phyloP scores from a whole-genome alignment of 257 asterid genomes.

The Petunia secreta region DNA sequence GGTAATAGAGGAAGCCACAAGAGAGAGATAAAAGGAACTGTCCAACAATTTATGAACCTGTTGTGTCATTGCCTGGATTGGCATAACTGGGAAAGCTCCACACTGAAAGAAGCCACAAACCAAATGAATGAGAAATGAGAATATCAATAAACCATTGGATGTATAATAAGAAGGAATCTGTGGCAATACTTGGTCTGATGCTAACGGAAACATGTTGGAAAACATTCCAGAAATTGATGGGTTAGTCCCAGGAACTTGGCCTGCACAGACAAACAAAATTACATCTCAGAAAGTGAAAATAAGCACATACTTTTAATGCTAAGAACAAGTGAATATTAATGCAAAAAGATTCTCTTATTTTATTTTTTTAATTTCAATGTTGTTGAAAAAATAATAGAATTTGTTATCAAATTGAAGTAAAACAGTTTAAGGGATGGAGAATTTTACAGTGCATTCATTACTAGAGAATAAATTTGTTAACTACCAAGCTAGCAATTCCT shows the following conservation, averaged over 20 bases:
- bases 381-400: not conserved
- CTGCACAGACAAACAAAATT: constrained; percentile 52
- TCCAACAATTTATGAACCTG: constrained; percentile 56
- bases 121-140: constrained; percentile 24
- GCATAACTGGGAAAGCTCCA: constrained; percentile 74
- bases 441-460: constrained; percentile 24
- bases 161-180: not conserved
- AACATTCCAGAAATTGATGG: constrained; percentile 82
- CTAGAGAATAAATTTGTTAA: constrained; percentile 41
- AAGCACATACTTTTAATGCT: not conserved
- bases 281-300: constrained; percentile 30
- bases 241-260: constrained; percentile 73
- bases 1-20: not conserved
- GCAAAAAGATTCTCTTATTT: not conserved
- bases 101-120: constrained; percentile 51
- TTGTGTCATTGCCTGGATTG: constrained; percentile 97
- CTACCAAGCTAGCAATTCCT: constrained; percentile 83
- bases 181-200: constrained; percentile 70
- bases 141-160: constrained; percentile 2
- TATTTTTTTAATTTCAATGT: not conserved
- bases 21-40: not conserved
- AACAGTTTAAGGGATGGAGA: constrained; percentile 23
- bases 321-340: not conserved
- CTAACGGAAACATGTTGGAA: constrained; percentile 73
- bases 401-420: constrained; percentile 9